These are phyloP conservation scores for Actinidia polygama DNA, from an alignment of 179 eudicot genomes.

Conservation along the genomic window DNA sequence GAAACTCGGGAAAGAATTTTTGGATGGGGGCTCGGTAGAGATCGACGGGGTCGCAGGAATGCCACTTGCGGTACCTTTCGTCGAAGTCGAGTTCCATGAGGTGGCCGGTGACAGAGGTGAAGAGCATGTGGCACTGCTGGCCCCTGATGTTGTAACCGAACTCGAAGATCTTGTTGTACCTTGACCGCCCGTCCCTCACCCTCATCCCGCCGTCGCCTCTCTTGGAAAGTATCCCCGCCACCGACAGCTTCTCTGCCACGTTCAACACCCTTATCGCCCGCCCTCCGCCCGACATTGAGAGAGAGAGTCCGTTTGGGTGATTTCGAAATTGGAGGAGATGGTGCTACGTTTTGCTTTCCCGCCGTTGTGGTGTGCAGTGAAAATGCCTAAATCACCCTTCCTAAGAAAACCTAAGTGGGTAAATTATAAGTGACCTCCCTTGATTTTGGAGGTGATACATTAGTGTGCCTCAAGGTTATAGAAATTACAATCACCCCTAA, in stretches of 20 bases:
- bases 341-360: too few species aligned
- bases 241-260: slow-evolving; percentile 99
- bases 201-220: slow-evolving; percentile 46
- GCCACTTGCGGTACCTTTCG: slow-evolving; percentile 79
- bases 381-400: too few species aligned
- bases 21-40: slow-evolving; percentile 80
- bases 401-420: too few species aligned
- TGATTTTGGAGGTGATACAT: too few species aligned
- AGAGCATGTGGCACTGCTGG: slow-evolving; percentile 73
- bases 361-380: too few species aligned
- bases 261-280: slow-evolving; percentile 70
- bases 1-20: slow-evolving; percentile 70
- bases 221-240: slow-evolving; percentile 77
- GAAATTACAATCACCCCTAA: too few species aligned
- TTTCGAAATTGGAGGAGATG: too few species aligned
- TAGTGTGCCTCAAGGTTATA: too few species aligned
- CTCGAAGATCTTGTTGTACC: slow-evolving; percentile 89
- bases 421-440: too few species aligned
- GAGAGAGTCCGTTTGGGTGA: too few species aligned
- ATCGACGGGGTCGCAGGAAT: slow-evolving; percentile 85
- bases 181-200: slow-evolving; percentile 78
- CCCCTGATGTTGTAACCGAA: slow-evolving; percentile 62
- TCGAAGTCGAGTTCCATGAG: slow-evolving; percentile 93
- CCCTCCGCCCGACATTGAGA: too few species aligned
- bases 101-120: slow-evolving; percentile 97